Evolutionary conservation across 1,284 basidiomycete genomes (phyloP), one percentile per base, ranked within the genome.

Genomic region (Erythrobasidium hasegawianum): DNA sequence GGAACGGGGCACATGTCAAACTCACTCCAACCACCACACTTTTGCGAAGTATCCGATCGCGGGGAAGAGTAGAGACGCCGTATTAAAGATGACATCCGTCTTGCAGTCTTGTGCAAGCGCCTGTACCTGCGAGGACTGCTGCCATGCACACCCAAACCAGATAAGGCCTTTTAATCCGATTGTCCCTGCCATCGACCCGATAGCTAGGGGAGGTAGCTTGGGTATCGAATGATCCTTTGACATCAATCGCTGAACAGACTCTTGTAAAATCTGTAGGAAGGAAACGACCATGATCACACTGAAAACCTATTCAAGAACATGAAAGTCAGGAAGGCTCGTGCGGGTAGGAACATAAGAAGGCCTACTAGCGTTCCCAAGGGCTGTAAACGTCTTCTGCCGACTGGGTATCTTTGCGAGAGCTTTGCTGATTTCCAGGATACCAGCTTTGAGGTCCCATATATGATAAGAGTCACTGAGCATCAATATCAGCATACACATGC

Each of bases 31-130:
- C 71, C 71, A 68, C 64, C 64, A 66, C 22, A 53, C 38, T 10
- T 71, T 69, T 1, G 74, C 69, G 39, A 70, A 66, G n/a, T 68
- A 55, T 26, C 70, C 73, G 38, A 81, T 50, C 56, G 80, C 78
- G 2, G 82, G 83, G 71, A 83, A 83, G 24, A 81, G 74, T 16
- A 84, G 77, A 14, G 82, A 83, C 71, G 81, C 80, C 24, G 80
- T 75, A 73, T 84, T 84, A 75, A 83, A 80, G 55, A 80, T 79
- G 67, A 78, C 78, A 68, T 83, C 82, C 70, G 82, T 83, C 72
- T 82, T 79, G 13, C 81, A 81, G 69, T 82, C 81, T 64, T 81
- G 80, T 2, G 79, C 79, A 1, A 80, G 73, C 27, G 80, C 77
- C 71, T 78, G 57, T 0, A 55, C 18, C 20, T 45, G 64, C 33